Conservation (phyloP, 1,284 basidiomycete genomes). For the Puccinia hordei region DNA sequence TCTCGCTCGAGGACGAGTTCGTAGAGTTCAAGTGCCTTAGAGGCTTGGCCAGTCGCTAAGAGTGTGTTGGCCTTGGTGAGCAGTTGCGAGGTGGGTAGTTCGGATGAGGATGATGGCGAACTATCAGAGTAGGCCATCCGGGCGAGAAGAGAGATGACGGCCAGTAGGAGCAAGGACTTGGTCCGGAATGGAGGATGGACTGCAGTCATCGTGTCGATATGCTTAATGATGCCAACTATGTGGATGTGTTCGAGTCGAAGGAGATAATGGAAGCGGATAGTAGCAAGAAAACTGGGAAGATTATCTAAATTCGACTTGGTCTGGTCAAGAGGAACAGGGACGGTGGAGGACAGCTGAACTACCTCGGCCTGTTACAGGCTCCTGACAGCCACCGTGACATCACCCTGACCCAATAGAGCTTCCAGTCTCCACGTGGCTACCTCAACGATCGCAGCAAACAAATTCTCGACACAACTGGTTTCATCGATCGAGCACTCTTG, state of each 20-base stretch:
- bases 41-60: constrained; percentile 33
- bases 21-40: constrained; percentile 35
- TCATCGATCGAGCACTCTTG: no score
- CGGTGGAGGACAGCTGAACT: no score
- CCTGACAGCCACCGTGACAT: no score
- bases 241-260: background rate
- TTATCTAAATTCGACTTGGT: no score
- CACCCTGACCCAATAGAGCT: background rate
- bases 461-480: no score
- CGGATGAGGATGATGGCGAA: constrained; percentile 9
- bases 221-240: no score
- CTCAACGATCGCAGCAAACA: no score
- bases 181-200: constrained; percentile 22
- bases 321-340: no score
- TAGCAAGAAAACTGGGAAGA: no score
- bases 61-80: constrained; percentile 43
- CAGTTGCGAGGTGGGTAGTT: constrained; percentile 40
- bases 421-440: background rate
- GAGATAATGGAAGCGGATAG: no score
- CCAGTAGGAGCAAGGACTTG: constrained; percentile 27
- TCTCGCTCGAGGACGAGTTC: constrained; percentile 47
- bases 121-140: constrained; percentile 32
- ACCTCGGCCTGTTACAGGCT: no score
- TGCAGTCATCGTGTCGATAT: background rate
- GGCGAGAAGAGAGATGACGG: constrained; percentile 33